These are phyloP conservation scores for Penicillium crustosum DNA, from an alignment of 2,329 filamentous ascomycete species.

Conservation along the genomic window DNA sequence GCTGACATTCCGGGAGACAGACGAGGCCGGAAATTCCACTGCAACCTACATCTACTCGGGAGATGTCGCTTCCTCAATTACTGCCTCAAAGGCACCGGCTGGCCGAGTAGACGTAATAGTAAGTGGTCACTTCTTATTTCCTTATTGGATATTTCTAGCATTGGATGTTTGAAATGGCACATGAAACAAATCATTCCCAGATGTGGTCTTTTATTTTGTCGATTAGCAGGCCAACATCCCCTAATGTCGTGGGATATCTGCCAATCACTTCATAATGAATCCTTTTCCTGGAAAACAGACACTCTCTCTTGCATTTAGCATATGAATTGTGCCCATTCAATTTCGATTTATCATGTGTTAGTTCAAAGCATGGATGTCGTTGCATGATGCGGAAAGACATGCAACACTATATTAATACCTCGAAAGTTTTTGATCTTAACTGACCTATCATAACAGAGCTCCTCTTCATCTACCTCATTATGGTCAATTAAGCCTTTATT, in stretches of 20 bases:
- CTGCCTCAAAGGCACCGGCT: constrained; percentile 10
- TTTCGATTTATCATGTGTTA: neutral
- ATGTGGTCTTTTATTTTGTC: neutral
- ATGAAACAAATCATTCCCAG: neutral
- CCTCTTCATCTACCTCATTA: constrained; percentile 17
- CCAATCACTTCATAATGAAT: neutral
- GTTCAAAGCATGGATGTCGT: neutral
- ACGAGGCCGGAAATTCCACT: constrained; percentile 52
- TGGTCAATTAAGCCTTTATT: constrained; percentile 30
- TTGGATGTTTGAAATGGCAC: neutral
- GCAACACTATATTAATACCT: neutral
- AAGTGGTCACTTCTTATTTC: constrained; percentile 15
- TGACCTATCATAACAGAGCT: constrained; percentile 13
- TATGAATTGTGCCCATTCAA: neutral
- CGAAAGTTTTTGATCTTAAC: neutral
- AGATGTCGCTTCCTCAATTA: constrained; percentile 12
- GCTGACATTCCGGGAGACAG: constrained; percentile 40
- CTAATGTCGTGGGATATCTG: neutral
- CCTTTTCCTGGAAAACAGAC: neutral
- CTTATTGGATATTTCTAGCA: neutral
- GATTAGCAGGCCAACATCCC: neutral
- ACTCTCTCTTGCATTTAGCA: neutral
- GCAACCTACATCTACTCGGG: constrained; percentile 52
- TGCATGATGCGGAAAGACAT: neutral
- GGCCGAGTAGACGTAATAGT: constrained; percentile 49